phyloP scores from a whole-genome alignment of 805 yeast genomes.

The Lachancea kluyveri region DNA sequence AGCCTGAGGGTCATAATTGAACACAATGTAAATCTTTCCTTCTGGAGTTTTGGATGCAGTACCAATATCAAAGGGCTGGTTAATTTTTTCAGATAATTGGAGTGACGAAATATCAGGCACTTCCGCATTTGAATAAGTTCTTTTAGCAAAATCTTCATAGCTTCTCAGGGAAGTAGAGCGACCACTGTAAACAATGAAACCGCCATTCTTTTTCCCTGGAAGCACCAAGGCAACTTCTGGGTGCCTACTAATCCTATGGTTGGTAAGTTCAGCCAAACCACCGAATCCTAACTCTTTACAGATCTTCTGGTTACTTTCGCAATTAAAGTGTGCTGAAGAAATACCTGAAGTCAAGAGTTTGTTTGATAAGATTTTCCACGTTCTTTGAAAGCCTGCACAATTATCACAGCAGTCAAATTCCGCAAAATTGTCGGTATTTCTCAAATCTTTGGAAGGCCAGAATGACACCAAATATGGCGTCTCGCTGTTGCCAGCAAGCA shows the following conservation, averaged over 20 bases:
- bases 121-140: conserved; percentile 42
- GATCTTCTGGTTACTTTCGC: conserved; percentile 42
- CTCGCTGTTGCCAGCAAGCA: conserved; percentile 44
- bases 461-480: conserved; percentile 56
- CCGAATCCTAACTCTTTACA: conserved; percentile 48
- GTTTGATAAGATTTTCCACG: conserved; percentile 55
- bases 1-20: conserved; percentile 46
- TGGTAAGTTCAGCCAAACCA: conserved; percentile 22
- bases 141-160: conserved; percentile 39
- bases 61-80: conserved; percentile 10
- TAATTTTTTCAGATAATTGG: conserved; percentile 14
- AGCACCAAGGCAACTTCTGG: conserved; percentile 49
- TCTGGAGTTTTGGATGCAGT: conserved; percentile 6
- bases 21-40: conserved; percentile 39
- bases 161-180: conserved; percentile 25
- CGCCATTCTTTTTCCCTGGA: conserved; percentile 35
- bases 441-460: conserved; percentile 51
- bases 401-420: conserved; percentile 41
- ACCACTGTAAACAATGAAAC: conserved; percentile 19
- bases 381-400: conserved; percentile 44
- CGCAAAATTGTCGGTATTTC: conserved; percentile 26
- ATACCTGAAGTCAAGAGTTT: conserved; percentile 34
- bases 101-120: conserved; percentile 28
- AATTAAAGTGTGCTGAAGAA: conserved; percentile 53
- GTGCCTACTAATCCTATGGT: conserved; percentile 11